phyloP scores from a whole-genome alignment of 306 rosid species.

The Castanea sativa region DNA sequence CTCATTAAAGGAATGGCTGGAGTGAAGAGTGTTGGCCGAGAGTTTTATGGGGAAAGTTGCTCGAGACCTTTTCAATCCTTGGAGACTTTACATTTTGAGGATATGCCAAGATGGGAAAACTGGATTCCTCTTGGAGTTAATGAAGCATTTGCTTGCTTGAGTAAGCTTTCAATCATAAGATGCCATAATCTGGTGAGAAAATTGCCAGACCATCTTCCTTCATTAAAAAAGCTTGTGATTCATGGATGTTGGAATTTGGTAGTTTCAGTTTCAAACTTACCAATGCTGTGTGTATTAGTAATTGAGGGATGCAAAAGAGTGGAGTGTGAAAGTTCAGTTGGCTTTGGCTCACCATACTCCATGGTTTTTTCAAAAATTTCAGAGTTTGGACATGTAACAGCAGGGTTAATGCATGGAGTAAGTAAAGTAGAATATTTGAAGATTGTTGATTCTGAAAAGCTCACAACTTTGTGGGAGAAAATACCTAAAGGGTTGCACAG shows the following conservation, averaged over 20 bases:
- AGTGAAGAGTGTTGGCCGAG: neutral
- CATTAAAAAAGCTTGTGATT: neutral
- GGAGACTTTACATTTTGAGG: neutral
- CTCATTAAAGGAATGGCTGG: neutral
- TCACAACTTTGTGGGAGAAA: neutral
- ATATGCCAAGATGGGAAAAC: neutral
- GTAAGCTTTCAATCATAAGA: neutral
- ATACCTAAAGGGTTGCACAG: neutral
- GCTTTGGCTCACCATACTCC: neutral
- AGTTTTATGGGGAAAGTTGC: neutral
- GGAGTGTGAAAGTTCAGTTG: neutral
- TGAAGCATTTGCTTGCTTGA: neutral
- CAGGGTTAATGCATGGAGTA: neutral
- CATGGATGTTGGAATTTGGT: neutral
- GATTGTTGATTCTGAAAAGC: neutral
- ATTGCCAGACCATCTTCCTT: neutral
- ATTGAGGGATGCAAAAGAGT: neutral
- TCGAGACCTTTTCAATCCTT: neutral
- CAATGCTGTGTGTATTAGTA: neutral
- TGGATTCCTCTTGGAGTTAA: neutral
- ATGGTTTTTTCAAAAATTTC: neutral
- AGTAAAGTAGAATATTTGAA: neutral
- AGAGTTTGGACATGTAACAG: neutral
- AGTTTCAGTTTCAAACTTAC: neutral
- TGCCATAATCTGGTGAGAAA: neutral